phyloP scores from a whole-genome alignment of 352 stramenopile species.

The Pythium dissotocum region DNA sequence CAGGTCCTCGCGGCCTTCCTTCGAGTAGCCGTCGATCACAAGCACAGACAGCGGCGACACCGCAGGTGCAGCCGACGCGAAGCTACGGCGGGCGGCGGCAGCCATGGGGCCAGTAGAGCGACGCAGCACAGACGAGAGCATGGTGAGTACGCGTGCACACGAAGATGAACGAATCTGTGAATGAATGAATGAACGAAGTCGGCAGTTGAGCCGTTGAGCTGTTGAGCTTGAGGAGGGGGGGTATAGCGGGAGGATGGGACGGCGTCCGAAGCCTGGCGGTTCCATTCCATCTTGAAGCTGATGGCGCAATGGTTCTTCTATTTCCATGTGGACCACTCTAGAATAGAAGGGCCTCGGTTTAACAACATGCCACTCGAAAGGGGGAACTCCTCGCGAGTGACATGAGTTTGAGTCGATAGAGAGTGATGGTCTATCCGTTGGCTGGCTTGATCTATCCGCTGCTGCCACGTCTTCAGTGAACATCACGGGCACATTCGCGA shows the following conservation, averaged over 20 bases:
- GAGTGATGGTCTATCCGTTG: conserved; percentile 23
- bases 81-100: conserved; percentile 3
- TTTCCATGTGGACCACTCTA: conserved; percentile 20
- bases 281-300: conserved; percentile 22
- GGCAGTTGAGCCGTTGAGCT: neutral
- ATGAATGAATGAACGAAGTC: neutral
- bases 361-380: conserved; percentile 12
- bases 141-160: neutral
- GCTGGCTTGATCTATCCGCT: conserved; percentile 3
- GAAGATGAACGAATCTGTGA: neutral
- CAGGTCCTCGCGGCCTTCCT: conserved; percentile 64
- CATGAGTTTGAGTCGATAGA: neutral
- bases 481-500: neutral
- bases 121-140: conserved; percentile 14
- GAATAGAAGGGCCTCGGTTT: conserved; percentile 6
- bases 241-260: conserved; percentile 1
- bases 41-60: conserved; percentile 54
- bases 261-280: neutral
- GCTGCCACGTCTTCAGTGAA: conserved; percentile 21
- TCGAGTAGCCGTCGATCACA: conserved; percentile 81
- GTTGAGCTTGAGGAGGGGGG: neutral
- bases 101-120: conserved; percentile 1
- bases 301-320: neutral
- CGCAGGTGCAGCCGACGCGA: conserved; percentile 4
- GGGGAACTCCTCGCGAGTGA: conserved; percentile 1